phyloP scores from a whole-genome alignment of 2,329 filamentous ascomycete genomes.

The Trichoderma afroharzianum region DNA sequence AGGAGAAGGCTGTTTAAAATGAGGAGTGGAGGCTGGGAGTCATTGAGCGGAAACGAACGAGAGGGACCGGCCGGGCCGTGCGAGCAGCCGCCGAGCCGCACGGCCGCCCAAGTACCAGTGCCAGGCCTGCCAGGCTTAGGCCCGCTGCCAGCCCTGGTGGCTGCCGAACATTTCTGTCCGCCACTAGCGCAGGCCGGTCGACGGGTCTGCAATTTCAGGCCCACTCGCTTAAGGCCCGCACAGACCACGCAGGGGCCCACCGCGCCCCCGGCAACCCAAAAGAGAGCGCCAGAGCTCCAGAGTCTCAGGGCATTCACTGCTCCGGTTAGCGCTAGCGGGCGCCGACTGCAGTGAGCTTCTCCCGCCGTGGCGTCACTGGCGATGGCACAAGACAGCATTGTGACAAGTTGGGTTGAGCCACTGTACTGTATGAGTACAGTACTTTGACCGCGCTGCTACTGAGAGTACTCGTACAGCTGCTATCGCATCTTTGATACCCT shows the following conservation, averaged over 20 bases:
- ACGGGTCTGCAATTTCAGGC: conserved; percentile 24
- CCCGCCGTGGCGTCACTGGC: conserved; percentile 14
- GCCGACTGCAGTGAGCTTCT: neutral
- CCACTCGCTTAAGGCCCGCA: conserved; percentile 27
- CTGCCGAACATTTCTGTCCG: conserved; percentile 18
- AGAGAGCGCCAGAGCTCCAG: neutral
- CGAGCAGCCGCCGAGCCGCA: neutral
- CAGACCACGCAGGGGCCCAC: conserved; percentile 18
- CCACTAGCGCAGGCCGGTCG: conserved; percentile 20
- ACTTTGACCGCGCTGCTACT: neutral
- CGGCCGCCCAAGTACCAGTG: neutral
- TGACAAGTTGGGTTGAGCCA: neutral
- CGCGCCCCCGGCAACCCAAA: conserved; percentile 14
- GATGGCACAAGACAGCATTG: neutral
- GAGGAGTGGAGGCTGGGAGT: conserved; percentile 13
- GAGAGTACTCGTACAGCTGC: neutral
- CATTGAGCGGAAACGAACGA: neutral
- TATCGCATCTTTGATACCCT: neutral
- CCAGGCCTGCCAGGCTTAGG: neutral
- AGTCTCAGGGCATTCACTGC: conserved; percentile 13
- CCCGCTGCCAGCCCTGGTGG: conserved; percentile 8
- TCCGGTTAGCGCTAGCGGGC: neutral
- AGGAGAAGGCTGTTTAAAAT: conserved; percentile 11
- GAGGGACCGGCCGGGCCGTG: neutral
- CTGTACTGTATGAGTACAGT: neutral